Evolutionary conservation across 1,284 basidiomycete species (phyloP), one percentile per base, ranked within the genome.

Genomic region (Pseudozyma tsukubaensis): DNA sequence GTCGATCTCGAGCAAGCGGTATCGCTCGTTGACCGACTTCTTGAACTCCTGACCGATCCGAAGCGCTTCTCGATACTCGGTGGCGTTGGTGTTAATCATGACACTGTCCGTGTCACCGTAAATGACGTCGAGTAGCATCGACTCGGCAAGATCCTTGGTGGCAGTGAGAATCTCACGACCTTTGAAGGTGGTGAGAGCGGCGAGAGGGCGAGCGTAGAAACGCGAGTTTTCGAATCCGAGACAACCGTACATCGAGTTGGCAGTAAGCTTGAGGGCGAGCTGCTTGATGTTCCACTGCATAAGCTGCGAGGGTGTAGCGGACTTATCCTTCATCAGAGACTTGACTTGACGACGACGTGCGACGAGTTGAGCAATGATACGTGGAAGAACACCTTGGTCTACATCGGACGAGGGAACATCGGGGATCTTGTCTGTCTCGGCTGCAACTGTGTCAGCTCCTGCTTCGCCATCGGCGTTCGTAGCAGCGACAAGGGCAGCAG

Each of bases 171-270:
- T 98, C 86, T 99, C 95, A 86, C 97, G 91, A 79, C 97, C 97
- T 86, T 97, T 99, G 89, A 91, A 96, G 0, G 97, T 99, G 24
- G 95, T 98, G 57, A 99, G 89, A 45, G 96, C 94, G 8, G 97
- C 97, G 14, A 99, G 89, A 0, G 95, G 94, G 39, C 93, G 89
- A n/a, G 96, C 97, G 77, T 95, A 97, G 88, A 99, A 99, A 50
- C 97, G 88, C 18, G 95, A 97, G 74, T 95, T 93, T 83, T 96
- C 94, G 84, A 98, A 99, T 57, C 97, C 97, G 34, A 99, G 91
- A 88, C 97, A 99, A 21, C 97, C 97, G 85, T 99, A 99, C 96
- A 99, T 99, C 87, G 93, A 96, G 87, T 99, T 99, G 65, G 97
- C 97, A 1, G 96, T 99, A 54, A 99, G 90, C 87, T 99, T 99